Percentiles rank a stretch among this genome's conserved stretches.
Evolutionary conservation across 73 alveolate genomes (phyloP).

Genomic region (Paramecium caudatum): DNA sequence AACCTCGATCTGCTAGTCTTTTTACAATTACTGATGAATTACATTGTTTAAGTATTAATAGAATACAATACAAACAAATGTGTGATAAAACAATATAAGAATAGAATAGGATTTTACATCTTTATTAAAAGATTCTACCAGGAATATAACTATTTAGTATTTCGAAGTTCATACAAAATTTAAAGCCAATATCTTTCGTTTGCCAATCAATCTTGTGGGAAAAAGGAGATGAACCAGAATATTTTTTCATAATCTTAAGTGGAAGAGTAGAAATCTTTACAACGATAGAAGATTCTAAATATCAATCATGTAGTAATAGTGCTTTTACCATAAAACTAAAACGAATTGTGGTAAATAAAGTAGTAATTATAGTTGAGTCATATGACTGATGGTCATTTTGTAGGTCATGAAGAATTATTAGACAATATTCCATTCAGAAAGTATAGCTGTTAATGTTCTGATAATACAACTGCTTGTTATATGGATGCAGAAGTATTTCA

Average conservation of each 20-base stretch:
- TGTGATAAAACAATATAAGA: conserved; percentile 64
- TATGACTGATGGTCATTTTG: conserved; percentile 29
- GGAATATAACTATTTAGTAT: conserved; percentile 17
- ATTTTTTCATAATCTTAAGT: neutral
- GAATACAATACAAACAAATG: conserved; percentile 7
- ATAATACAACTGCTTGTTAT: conserved; percentile 6
- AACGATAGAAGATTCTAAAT: neutral
- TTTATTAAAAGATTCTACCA: neutral
- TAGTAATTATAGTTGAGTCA: conserved; percentile 35
- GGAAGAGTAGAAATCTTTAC: conserved; percentile 43
- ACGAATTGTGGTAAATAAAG: neutral
- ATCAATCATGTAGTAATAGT: neutral
- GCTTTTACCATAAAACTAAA: neutral
- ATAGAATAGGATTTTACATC: neutral
- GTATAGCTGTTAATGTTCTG: neutral
- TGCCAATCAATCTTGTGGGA: conserved; percentile 36
- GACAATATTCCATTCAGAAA: neutral
- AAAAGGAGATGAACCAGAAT: conserved; percentile 59
- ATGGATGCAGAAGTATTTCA: conserved; percentile 29
- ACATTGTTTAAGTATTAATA: neutral
- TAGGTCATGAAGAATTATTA: conserved; percentile 51
- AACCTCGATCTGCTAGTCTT: conserved; percentile 52
- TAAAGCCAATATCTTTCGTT: conserved; percentile 44
- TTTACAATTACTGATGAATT: neutral
- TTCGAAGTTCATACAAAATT: conserved; percentile 15